phyloP scores from a whole-genome alignment of 2,329 filamentous ascomycete genomes.

The Pseudogymnoascus sp. region DNA sequence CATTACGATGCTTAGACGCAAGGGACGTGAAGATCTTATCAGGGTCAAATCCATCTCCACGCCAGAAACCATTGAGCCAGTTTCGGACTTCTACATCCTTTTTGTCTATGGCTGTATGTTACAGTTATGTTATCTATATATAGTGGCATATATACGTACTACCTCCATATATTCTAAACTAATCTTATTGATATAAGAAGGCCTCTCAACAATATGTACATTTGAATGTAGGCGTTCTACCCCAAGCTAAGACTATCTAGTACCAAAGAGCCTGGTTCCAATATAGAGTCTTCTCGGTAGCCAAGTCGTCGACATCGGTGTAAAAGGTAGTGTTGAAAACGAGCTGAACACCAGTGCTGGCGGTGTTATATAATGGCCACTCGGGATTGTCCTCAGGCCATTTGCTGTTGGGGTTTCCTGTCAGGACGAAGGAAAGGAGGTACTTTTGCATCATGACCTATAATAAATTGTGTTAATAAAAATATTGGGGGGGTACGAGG shows the following conservation, averaged over 20 bases:
- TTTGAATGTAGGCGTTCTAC: no score
- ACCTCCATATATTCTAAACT: no score
- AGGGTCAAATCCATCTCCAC: no score
- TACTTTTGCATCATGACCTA: conserved; percentile 30
- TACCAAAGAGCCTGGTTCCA: conserved; percentile 32
- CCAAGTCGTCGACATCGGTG: conserved; percentile 26
- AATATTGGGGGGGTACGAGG: not conserved
- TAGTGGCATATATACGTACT: no score
- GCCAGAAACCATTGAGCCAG: no score
- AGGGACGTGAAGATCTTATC: no score
- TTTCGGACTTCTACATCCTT: no score
- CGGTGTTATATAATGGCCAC: conserved; percentile 28
- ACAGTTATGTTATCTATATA: no score
- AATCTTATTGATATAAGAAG: no score
- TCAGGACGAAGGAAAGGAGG: conserved; percentile 28
- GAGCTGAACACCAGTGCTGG: conserved; percentile 21
- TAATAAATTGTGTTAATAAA: conserved; percentile 8
- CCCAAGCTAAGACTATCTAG: conserved; percentile 13
- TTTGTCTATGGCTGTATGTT: no score
- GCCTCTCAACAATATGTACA: no score
- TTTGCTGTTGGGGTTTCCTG: conserved; percentile 26
- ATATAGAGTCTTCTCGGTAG: conserved; percentile 24
- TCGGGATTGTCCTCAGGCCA: conserved; percentile 29
- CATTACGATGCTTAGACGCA: no score
- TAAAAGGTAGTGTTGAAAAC: conserved; percentile 29